Evolutionary conservation across 768 basidiomycete species (phyloP), one percentile per base, ranked within the genome.

Genomic region (Infundibulicybe gibba): DNA sequence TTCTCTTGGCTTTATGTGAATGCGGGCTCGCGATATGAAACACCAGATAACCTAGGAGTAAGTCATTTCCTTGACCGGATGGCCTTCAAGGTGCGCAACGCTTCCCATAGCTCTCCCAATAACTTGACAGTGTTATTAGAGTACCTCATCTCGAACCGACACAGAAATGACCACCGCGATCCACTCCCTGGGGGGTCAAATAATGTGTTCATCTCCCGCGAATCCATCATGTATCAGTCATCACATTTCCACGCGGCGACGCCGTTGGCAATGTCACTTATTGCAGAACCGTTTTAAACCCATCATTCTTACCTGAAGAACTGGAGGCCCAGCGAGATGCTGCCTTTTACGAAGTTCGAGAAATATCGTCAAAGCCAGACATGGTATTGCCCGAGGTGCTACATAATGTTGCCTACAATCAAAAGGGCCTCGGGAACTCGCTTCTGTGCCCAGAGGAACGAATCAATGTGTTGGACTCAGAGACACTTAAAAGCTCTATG

Each of bases 161-260:
- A 82, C 80, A 16, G 77, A 88, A 52, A 94, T 97, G 87, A 79
- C 85, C 3, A 70, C 71, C 3, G 85, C 87, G 33, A 86, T 95
- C 58, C 85, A 92, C 61, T 75, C 76, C 3, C 76, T 95, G 31
- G 94, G 95, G 34, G 92, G 93, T 13, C 92, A 95, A 68, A 93
- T 98, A 49, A 75, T 87, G 65, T 93, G 89, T 60, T 85, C 92
- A 14, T 90, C 92, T 87, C 92, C 2, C 77, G 97, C 40, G 97
- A 99, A 64, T 80, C 91, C 16, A 93, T 97, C 60, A 91, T 97
- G 88, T 99, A 98, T 62, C 97, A 98, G 67, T 95, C 95, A 10
- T 91, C 93, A 33, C 88, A 95, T 63, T 94, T 94, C 60, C 83
- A 92, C 54, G 72, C 82, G 50, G 83, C 82, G 34, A 90, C 94